These are phyloP conservation scores for Talaromyces stipitatus DNA, from an alignment of 495 filamentous ascomycete genomes.

Conservation along the genomic window DNA sequence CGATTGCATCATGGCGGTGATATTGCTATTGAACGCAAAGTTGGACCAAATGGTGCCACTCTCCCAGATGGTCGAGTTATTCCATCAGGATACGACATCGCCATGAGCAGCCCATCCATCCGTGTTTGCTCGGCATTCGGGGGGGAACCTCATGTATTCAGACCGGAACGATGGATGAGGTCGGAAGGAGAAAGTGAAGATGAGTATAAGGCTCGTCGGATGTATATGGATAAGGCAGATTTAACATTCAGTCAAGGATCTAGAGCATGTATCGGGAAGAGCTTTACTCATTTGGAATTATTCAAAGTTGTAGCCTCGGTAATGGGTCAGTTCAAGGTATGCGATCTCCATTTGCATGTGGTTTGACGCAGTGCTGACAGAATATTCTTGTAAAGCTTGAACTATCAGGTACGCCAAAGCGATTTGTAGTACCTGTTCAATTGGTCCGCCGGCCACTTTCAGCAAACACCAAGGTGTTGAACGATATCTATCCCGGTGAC, in stretches of 20 bases:
- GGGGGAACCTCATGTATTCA: slow-evolving; percentile 51
- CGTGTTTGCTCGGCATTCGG: slow-evolving; percentile 51
- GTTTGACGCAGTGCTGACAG: neutral
- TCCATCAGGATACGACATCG: slow-evolving; percentile 35
- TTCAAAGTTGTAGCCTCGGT: slow-evolving; percentile 43
- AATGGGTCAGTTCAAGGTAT: slow-evolving; percentile 1
- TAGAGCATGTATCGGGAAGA: slow-evolving; percentile 48
- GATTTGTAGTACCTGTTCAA: neutral
- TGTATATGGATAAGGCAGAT: slow-evolving; percentile 22
- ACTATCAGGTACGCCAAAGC: neutral
- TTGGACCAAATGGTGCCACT: slow-evolving; percentile 44
- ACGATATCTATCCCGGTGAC: neutral
- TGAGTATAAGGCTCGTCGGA: slow-evolving; percentile 40
- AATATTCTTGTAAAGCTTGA: neutral
- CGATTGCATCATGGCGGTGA: slow-evolving; percentile 49
- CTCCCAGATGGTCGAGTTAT: slow-evolving; percentile 43
- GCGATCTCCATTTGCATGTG: neutral
- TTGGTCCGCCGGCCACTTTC: neutral
- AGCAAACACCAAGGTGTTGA: neutral
- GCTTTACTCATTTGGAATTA: slow-evolving; percentile 48
- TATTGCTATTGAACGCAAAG: slow-evolving; percentile 42
- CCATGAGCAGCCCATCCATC: slow-evolving; percentile 45
- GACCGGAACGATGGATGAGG: slow-evolving; percentile 61
- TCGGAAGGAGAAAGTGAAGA: slow-evolving; percentile 32
- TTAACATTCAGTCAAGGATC: slow-evolving; percentile 45